Evolutionary conservation across 768 basidiomycete genomes (phyloP).

Genomic region (Lentinula aciculospora): DNA sequence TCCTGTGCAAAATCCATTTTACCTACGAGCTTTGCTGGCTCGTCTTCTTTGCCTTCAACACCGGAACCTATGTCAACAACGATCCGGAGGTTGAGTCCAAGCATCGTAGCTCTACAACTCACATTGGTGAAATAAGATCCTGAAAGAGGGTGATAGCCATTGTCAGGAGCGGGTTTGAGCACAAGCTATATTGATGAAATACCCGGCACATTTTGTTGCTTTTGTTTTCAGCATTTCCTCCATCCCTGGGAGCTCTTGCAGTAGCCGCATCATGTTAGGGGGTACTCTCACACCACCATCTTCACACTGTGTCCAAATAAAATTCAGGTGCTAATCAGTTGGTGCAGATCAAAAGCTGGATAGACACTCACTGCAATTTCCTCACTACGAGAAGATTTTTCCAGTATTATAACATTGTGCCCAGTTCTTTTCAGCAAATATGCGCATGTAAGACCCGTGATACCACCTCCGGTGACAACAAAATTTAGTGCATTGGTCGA

Average conservation of each 20-base stretch:
- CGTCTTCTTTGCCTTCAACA: not conserved
- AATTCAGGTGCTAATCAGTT: not conserved
- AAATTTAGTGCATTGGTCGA: slow-evolving; percentile 7
- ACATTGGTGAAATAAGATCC: slow-evolving; percentile 3
- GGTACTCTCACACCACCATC: slow-evolving; percentile 10
- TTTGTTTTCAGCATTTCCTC: not conserved
- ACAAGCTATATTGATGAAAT: not conserved
- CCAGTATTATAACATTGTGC: slow-evolving; percentile 37
- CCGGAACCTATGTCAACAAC: too few species aligned
- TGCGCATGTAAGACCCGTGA: slow-evolving; percentile 36
- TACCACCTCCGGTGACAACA: slow-evolving; percentile 15
- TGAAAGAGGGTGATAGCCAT: not conserved
- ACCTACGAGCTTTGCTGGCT: slow-evolving; percentile 3
- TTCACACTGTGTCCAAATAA: not conserved
- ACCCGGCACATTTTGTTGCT: slow-evolving; percentile 5
- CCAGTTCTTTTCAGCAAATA: slow-evolving; percentile 33
- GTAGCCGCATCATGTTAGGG: slow-evolving; percentile 13
- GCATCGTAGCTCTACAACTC: not conserved
- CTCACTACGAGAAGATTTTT: slow-evolving; percentile 22
- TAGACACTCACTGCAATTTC: slow-evolving; percentile 1
- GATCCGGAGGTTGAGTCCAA: too few species aligned
- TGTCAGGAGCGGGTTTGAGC: too few species aligned
- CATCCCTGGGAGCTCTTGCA: slow-evolving; percentile 9
- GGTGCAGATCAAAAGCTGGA: not conserved
- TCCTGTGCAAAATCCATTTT: slow-evolving; percentile 5